Evolutionary conservation across 2,329 filamentous ascomycete species (phyloP).

Genomic region (Colletotrichum sp.): DNA sequence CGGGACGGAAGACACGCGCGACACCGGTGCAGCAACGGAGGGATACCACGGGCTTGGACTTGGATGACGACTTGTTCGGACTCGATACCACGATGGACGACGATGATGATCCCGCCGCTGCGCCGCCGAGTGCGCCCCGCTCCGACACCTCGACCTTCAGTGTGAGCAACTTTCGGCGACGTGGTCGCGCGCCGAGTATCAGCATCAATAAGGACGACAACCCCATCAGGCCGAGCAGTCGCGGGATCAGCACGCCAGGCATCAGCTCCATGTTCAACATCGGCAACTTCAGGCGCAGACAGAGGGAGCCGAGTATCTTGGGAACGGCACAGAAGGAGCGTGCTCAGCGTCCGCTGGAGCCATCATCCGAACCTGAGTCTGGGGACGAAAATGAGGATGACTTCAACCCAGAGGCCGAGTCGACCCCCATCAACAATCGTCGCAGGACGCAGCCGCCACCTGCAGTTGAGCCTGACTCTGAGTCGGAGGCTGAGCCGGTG

Average conservation of each 20-base stretch:
- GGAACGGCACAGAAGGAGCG: constrained; percentile 53
- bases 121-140: constrained; percentile 33
- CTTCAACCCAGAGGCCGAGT: constrained; percentile 70
- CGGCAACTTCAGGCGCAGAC: constrained; percentile 61
- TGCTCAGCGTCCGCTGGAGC: constrained; percentile 23
- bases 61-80: constrained; percentile 54
- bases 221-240: constrained; percentile 59
- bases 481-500: not conserved
- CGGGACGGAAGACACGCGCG: constrained; percentile 38
- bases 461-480: constrained; percentile 23
- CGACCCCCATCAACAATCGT: constrained; percentile 64
- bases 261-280: constrained; percentile 60
- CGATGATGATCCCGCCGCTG: constrained; percentile 42
- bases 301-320: constrained; percentile 66
- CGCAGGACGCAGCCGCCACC: constrained; percentile 41
- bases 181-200: constrained; percentile 52
- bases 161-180: constrained; percentile 50
- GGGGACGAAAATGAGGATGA: constrained; percentile 35
- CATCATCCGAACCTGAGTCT: constrained; percentile 20
- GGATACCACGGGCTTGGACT: constrained; percentile 53
- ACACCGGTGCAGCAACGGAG: constrained; percentile 39
- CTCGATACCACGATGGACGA: constrained; percentile 41
- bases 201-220: constrained; percentile 53
- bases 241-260: constrained; percentile 51
- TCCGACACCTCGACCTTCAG: constrained; percentile 54